Conservation (phyloP, 106 monocot species). For the Acorus calamus region DNA sequence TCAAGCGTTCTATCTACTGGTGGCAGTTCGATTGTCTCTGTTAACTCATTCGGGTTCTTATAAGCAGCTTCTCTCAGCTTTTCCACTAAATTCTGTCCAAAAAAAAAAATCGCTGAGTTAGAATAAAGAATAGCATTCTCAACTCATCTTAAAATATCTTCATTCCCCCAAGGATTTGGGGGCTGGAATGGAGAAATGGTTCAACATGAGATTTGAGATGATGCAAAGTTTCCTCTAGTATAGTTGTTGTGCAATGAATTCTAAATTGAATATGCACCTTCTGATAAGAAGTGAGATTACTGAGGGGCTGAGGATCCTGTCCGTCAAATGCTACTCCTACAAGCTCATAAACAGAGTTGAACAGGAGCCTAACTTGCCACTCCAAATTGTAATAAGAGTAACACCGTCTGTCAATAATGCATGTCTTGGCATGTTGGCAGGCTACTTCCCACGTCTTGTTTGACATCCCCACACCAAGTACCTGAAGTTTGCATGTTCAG, state of each 20-base stretch:
- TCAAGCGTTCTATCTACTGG: too few species aligned
- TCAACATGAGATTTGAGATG: too few species aligned
- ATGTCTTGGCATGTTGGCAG: constrained; percentile 63
- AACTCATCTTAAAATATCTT: too few species aligned
- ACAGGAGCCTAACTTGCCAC: constrained; percentile 34
- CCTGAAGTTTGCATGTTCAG: constrained; percentile 20
- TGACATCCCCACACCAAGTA: constrained; percentile 78
- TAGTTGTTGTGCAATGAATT: neutral
- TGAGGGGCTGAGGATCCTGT: constrained; percentile 17
- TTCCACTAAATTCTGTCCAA: too few species aligned
- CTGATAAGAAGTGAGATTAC: constrained; percentile 31
- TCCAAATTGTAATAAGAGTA: constrained; percentile 33
- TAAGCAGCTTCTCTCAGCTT: too few species aligned
- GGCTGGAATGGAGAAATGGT: too few species aligned
- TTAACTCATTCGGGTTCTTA: too few species aligned
- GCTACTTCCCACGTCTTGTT: constrained; percentile 83
- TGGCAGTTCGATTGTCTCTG: too few species aligned
- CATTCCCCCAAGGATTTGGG: too few species aligned
- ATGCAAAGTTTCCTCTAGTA: too few species aligned
- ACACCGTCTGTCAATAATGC: constrained; percentile 28
- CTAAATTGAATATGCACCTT: constrained; percentile 26
- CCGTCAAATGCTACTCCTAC: constrained; percentile 40
- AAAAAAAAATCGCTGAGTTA: too few species aligned
- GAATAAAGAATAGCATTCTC: too few species aligned
- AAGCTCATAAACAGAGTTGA: constrained; percentile 51